These are phyloP conservation scores for Colletotrichum horii DNA, from an alignment of 2,329 filamentous ascomycete species.

Conservation along the genomic window DNA sequence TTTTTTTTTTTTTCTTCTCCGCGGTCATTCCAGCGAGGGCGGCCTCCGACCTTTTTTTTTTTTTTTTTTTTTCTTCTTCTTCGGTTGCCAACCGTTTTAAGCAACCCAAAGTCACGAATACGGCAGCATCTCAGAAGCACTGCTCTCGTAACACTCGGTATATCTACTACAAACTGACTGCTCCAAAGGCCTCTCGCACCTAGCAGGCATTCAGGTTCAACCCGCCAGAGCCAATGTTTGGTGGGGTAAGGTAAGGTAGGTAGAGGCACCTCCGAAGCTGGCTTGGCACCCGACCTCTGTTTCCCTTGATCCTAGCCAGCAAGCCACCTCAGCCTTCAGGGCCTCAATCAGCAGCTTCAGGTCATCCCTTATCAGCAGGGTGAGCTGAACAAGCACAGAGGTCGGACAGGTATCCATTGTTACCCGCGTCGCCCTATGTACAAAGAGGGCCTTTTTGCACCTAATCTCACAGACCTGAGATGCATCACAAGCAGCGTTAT, in stretches of 20 bases:
- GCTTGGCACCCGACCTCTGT: not conserved
- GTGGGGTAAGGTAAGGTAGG: not conserved
- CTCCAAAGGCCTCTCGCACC: not conserved
- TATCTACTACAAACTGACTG: not conserved
- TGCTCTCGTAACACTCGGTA: not conserved
- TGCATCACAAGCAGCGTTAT: not conserved
- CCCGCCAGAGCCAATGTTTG: not conserved
- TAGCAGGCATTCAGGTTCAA: not conserved
- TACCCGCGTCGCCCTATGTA: not conserved
- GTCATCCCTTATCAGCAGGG: not conserved
- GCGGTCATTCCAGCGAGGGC: not conserved
- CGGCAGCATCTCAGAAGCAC: not conserved
- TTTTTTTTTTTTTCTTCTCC: not conserved
- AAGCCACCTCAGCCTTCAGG: not conserved
- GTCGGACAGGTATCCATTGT: not conserved
- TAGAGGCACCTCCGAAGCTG: not conserved
- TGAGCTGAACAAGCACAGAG: not conserved
- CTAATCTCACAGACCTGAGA: not conserved
- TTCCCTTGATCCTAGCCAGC: not conserved
- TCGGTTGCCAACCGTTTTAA: not conserved
- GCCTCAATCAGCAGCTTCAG: not conserved
- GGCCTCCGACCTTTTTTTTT: not conserved
- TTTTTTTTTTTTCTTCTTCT: too few species aligned
- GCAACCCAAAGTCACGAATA: not conserved
- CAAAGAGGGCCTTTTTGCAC: not conserved